These are phyloP conservation scores for Salvia splendens DNA, from an alignment of 257 asterid species.

Conservation along the genomic window DNA sequence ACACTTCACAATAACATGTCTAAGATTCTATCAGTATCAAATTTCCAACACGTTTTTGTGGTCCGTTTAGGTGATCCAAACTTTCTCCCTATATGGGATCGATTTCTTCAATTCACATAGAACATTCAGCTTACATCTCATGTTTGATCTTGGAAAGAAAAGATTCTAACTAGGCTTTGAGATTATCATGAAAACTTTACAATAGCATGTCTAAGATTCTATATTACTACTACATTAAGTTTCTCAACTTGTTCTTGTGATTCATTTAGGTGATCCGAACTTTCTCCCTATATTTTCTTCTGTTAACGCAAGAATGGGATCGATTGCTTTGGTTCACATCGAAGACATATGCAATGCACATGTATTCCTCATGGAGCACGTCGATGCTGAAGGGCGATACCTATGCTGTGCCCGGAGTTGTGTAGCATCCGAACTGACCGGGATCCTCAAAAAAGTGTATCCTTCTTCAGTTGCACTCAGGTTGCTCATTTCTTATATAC, in stretches of 20 bases:
- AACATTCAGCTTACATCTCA: no score
- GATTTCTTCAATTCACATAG: no score
- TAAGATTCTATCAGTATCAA: no score
- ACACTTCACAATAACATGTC: neutral
- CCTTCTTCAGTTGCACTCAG: slow-evolving; percentile 46
- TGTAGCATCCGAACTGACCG: slow-evolving; percentile 49
- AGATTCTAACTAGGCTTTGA: no score
- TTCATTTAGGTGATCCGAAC: slow-evolving; percentile 52
- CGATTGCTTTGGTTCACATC: slow-evolving; percentile 71
- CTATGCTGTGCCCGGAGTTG: slow-evolving; percentile 60
- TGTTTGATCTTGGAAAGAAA: neutral
- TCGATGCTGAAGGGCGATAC: slow-evolving; percentile 61
- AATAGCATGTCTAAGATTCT: neutral
- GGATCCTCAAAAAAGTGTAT: slow-evolving; percentile 42
- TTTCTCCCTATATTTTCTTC: slow-evolving; percentile 50
- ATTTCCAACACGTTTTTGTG: no score
- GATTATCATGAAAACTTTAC: neutral
- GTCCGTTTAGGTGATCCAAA: no score
- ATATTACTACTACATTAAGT: no score
- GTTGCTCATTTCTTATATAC: slow-evolving; percentile 33
- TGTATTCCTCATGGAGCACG: slow-evolving; percentile 71
- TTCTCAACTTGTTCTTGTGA: neutral
- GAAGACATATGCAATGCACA: slow-evolving; percentile 79
- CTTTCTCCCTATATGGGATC: no score
- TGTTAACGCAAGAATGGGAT: slow-evolving; percentile 86